These are phyloP conservation scores for Kwoniella sp. DNA, from an alignment of 768 basidiomycete species.

Conservation along the genomic window DNA sequence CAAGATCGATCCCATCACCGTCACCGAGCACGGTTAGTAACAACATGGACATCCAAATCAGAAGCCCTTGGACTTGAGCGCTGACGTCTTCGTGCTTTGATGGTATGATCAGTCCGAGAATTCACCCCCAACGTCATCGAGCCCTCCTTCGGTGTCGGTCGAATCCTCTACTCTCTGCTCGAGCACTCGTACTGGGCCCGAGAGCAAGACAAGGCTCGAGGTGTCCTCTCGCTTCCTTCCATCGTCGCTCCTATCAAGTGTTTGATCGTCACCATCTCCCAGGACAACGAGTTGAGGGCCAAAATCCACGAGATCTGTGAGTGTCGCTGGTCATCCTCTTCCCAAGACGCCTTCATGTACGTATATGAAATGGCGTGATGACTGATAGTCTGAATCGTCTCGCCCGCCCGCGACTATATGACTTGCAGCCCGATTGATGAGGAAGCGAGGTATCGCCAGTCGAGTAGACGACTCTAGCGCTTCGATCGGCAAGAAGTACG, in stretches of 20 bases:
- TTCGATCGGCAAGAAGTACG: conserved; percentile 94
- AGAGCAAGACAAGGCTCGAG: conserved; percentile 86
- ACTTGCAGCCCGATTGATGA: conserved; percentile 74
- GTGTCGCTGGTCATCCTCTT: conserved; percentile 57
- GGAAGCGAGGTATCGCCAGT: conserved; percentile 84
- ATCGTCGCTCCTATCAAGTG: conserved; percentile 94
- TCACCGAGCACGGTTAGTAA: conserved; percentile 74
- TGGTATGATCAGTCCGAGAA: conserved; percentile 71
- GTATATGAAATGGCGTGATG: too few relatives aligned
- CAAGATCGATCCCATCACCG: conserved; percentile 76
- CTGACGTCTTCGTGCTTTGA: conserved; percentile 9
- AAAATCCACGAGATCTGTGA: conserved; percentile 85
- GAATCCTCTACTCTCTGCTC: conserved; percentile 88
- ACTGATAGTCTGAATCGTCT: conserved; percentile 16
- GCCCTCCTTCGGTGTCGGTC: conserved; percentile 95
- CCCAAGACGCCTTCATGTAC: conserved; percentile 13
- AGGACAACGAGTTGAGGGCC: conserved; percentile 78
- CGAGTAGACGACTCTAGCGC: conserved; percentile 94
- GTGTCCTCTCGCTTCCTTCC: conserved; percentile 85
- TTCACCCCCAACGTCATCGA: conserved; percentile 98
- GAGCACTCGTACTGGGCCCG: conserved; percentile 97
- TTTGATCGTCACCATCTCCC: conserved; percentile 90
- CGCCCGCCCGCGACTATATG: neutral
- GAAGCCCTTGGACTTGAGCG: neutral
- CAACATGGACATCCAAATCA: neutral